Evolutionary conservation across 2,329 filamentous ascomycete genomes (phyloP).

Genomic region (Pseudocercospora ulei): DNA sequence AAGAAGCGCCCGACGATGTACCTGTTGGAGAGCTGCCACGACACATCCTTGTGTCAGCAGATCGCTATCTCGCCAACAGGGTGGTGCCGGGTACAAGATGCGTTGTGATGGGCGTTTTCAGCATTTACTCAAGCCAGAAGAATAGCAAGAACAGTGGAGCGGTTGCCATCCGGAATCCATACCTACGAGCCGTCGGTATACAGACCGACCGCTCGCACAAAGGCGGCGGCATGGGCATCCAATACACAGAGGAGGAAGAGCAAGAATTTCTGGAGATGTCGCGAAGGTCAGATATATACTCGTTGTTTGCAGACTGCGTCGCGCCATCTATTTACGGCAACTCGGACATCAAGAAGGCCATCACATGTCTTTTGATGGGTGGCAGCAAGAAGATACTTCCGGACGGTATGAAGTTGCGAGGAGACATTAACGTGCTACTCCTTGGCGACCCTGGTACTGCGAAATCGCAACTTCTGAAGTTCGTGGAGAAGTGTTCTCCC

Average conservation of each 20-base stretch:
- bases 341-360: conserved; percentile 90
- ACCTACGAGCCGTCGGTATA: conserved; percentile 84
- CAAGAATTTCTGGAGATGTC: conserved; percentile 93
- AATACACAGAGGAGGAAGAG: conserved; percentile 91
- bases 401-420: conserved; percentile 93
- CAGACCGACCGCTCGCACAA: conserved; percentile 81
- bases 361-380: conserved; percentile 83
- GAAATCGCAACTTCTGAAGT: conserved; percentile 94
- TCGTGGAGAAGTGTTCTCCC: conserved; percentile 89
- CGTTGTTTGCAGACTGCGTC: conserved; percentile 79
- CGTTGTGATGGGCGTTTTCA: conserved; percentile 93
- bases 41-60: conserved; percentile 92
- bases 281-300: conserved; percentile 82
- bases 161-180: conserved; percentile 90
- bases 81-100: conserved; percentile 93
- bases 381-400: conserved; percentile 96
- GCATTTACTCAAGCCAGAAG: conserved; percentile 84
- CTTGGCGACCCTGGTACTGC: conserved; percentile 96
- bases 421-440: conserved; percentile 94
- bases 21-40: conserved; percentile 91
- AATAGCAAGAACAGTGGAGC: conserved; percentile 70
- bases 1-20: conserved; percentile 94
- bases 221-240: conserved; percentile 58
- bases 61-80: conserved; percentile 86
- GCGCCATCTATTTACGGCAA: conserved; percentile 97